Conservation (phyloP, 2,329 filamentous ascomycete species). For the Talaromyces rugulosus region DNA sequence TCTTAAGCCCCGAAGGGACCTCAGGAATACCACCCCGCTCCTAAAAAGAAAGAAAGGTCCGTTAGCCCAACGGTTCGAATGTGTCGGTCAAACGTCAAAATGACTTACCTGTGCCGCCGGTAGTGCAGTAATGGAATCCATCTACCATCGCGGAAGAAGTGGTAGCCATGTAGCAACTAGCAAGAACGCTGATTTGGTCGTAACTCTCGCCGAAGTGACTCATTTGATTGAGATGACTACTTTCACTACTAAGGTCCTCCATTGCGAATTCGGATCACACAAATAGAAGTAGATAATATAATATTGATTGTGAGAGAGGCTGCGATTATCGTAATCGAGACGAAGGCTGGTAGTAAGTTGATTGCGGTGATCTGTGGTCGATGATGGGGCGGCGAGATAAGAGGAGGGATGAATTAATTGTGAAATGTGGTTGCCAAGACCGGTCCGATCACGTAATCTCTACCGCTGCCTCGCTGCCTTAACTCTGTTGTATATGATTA, state of each 20-base stretch:
- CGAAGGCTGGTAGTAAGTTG: neutral
- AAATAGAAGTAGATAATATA: neutral
- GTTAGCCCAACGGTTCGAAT: neutral
- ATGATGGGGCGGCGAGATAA: neutral
- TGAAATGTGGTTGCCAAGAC: neutral
- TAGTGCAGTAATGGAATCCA: constrained; percentile 95
- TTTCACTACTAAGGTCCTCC: constrained; percentile 61
- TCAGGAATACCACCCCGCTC: constrained; percentile 94
- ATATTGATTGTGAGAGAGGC: neutral
- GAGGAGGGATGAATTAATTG: neutral
- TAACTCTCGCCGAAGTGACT: constrained; percentile 53
- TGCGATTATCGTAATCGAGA: neutral
- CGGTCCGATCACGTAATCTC: constrained; percentile 5
- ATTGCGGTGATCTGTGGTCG: neutral
- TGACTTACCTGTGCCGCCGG: constrained; percentile 68
- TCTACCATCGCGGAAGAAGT: constrained; percentile 63
- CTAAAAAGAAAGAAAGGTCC: constrained; percentile 32
- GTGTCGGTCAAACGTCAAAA: neutral
- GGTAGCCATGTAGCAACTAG: constrained; percentile 86
- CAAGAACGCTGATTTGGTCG: constrained; percentile 68
- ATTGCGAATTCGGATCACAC: constrained; percentile 19
- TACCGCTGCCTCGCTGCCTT: neutral
- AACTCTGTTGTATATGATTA: neutral
- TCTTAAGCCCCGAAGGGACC: constrained; percentile 82
- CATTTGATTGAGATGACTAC: constrained; percentile 63